Evolutionary conservation across 2,329 filamentous ascomycete species (phyloP).

Genomic region (Drechslerella stenobrocha): DNA sequence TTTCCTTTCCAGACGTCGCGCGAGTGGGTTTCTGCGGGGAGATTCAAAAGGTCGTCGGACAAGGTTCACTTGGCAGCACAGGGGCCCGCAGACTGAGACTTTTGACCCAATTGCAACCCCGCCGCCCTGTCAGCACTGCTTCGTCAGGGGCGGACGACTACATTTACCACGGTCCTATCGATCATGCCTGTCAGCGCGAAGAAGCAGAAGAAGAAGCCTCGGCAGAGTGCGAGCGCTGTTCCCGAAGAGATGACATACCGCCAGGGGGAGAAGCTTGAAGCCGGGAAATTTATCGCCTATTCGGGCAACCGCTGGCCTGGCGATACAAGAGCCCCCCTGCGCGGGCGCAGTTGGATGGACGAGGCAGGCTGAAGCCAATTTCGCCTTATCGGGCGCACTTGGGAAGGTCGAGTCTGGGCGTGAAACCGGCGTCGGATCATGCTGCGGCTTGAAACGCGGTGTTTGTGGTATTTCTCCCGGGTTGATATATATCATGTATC

Average conservation of each 20-base stretch:
- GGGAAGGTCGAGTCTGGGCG: no score
- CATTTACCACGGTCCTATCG: background rate
- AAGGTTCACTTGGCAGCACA: conserved; percentile 28
- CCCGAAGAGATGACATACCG: background rate
- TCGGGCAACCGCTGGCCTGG: background rate
- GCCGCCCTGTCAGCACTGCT: no score
- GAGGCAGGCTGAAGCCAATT: conserved; percentile 11
- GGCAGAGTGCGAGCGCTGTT: background rate
- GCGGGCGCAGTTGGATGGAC: no score
- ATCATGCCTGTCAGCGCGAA: background rate
- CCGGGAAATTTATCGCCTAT: no score
- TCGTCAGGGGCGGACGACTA: no score
- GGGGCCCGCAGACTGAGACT: conserved; percentile 6
- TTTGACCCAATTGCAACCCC: background rate
- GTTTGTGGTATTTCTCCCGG: conserved; percentile 21
- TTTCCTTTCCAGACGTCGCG: background rate
- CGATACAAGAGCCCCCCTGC: background rate
- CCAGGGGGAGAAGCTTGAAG: no score
- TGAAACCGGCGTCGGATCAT: conserved; percentile 17
- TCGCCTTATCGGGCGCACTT: conserved; percentile 20
- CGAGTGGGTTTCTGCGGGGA: conserved; percentile 21
- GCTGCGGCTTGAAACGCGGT: conserved; percentile 12
- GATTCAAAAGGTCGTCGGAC: conserved; percentile 11
- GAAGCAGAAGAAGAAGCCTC: background rate
- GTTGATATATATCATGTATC: conserved; percentile 6